Conservation (phyloP, 768 basidiomycete genomes). For the Lentinula aciculospora region DNA sequence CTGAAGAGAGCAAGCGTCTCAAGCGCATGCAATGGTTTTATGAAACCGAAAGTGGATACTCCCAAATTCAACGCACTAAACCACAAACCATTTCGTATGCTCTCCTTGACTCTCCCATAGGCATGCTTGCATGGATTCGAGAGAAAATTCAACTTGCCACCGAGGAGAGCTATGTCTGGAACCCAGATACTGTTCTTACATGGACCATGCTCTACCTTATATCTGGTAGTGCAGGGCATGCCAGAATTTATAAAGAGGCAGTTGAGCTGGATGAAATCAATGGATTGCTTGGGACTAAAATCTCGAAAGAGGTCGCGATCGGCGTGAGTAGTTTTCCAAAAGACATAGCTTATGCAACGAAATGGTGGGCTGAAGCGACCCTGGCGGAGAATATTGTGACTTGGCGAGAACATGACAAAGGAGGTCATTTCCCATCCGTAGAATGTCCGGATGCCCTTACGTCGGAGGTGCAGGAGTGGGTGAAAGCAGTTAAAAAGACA, state of each 20-base stretch:
- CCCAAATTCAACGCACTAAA: conserved; percentile 30
- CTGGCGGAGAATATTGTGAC: conserved; percentile 34
- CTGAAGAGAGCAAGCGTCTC: conserved; percentile 24
- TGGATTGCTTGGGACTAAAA: conserved; percentile 16
- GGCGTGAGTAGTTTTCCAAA: conserved; percentile 38
- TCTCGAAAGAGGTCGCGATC: conserved; percentile 25
- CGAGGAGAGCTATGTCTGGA: conserved; percentile 21
- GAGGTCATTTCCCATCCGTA: conserved; percentile 42
- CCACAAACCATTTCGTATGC: conserved; percentile 42
- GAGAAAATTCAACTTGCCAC: conserved; percentile 28
- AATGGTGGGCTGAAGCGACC: conserved; percentile 34
- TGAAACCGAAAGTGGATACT: conserved; percentile 29
- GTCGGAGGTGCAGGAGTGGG: conserved; percentile 26
- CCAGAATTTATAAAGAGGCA: conserved; percentile 28
- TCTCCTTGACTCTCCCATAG: conserved; percentile 46
- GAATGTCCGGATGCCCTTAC: conserved; percentile 34
- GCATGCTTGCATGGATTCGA: conserved; percentile 41
- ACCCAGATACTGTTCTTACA: conserved; percentile 25
- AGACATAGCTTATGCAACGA: conserved; percentile 28
- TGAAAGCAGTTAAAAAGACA: conserved; percentile 1
- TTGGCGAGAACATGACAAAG: conserved; percentile 32
- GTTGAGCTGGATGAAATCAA: conserved; percentile 4
- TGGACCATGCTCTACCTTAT: conserved; percentile 35
- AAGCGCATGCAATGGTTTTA: conserved; percentile 22
- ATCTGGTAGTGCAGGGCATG: conserved; percentile 25